Conservation (phyloP, 2,329 filamentous ascomycete genomes). For the Talaromyces sp. region DNA sequence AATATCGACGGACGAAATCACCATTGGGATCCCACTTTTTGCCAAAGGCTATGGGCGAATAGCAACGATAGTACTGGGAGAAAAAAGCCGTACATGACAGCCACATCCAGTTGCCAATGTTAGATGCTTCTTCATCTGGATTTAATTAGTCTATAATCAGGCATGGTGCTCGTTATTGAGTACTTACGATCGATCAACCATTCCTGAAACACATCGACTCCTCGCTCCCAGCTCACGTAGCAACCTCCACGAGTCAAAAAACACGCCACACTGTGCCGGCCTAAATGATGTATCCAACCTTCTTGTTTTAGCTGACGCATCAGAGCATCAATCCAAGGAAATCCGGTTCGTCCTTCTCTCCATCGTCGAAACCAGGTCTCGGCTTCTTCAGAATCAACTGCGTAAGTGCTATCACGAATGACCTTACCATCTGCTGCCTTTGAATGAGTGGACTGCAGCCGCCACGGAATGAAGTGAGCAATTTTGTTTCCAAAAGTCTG, state of each 20-base stretch:
- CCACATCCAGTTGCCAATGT: conserved; percentile 43
- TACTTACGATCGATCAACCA: conserved; percentile 61
- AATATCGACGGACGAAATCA: conserved; percentile 60
- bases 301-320: conserved; percentile 71
- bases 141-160: not conserved
- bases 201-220: conserved; percentile 75
- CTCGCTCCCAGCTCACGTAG: conserved; percentile 75
- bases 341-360: conserved; percentile 67
- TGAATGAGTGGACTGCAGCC: conserved; percentile 60
- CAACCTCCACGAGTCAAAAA: conserved; percentile 77
- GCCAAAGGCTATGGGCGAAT: conserved; percentile 65
- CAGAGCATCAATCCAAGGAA: conserved; percentile 76
- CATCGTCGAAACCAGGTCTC: conserved; percentile 67
- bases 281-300: conserved; percentile 78
- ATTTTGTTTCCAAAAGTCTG: conserved; percentile 64
- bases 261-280: conserved; percentile 73
- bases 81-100: conserved; percentile 71
- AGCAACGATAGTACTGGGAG: conserved; percentile 12
- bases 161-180: not conserved
- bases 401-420: conserved; percentile 58
- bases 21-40: conserved; percentile 71
- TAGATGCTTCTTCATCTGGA: conserved; percentile 23
- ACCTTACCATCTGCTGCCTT: conserved; percentile 35
- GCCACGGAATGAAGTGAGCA: conserved; percentile 76
- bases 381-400: conserved; percentile 60